These are phyloP conservation scores for Alternaria longipes DNA, from an alignment of 2,329 filamentous ascomycete genomes.

Conservation along the genomic window DNA sequence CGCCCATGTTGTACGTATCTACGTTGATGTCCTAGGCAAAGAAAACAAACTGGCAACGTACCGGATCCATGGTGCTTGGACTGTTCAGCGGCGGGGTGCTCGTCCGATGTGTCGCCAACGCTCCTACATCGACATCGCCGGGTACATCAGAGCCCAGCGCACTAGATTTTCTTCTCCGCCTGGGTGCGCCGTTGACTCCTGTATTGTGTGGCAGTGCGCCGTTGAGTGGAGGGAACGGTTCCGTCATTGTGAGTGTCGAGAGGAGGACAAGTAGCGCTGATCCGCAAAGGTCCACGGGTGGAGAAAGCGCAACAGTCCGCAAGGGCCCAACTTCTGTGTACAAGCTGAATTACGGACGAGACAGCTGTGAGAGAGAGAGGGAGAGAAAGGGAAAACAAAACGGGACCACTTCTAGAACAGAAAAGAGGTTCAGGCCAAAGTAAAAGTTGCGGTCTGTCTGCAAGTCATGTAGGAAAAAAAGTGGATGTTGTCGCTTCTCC, in stretches of 20 bases:
- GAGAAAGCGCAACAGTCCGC: too few species aligned
- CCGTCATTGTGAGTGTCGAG: slow-evolving; percentile 28
- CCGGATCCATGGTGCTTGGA: slow-evolving; percentile 28
- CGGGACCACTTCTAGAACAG: too few species aligned
- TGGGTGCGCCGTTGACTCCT: slow-evolving; percentile 23
- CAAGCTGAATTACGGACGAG: too few species aligned
- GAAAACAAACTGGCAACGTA: slow-evolving; percentile 17
- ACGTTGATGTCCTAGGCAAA: too few species aligned
- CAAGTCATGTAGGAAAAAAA: not conserved
- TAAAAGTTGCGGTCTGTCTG: not conserved
- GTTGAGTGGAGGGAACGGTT: slow-evolving; percentile 47
- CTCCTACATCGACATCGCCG: slow-evolving; percentile 61
- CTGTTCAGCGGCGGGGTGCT: slow-evolving; percentile 31
- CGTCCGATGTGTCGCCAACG: slow-evolving; percentile 57
- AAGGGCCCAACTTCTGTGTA: too few species aligned
- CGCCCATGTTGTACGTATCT: too few species aligned
- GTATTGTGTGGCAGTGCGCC: slow-evolving; percentile 25
- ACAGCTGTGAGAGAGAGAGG: too few species aligned
- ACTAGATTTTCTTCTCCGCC: slow-evolving; percentile 56
- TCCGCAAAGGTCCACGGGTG: not conserved
- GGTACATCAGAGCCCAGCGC: slow-evolving; percentile 62
- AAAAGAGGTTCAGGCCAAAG: too few species aligned
- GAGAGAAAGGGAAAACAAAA: too few species aligned
- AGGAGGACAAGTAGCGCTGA: not conserved
- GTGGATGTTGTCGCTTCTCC: slow-evolving; percentile 7